Conservation (phyloP, 495 filamentous ascomycete species). For the Trichoderma erinaceum region DNA sequence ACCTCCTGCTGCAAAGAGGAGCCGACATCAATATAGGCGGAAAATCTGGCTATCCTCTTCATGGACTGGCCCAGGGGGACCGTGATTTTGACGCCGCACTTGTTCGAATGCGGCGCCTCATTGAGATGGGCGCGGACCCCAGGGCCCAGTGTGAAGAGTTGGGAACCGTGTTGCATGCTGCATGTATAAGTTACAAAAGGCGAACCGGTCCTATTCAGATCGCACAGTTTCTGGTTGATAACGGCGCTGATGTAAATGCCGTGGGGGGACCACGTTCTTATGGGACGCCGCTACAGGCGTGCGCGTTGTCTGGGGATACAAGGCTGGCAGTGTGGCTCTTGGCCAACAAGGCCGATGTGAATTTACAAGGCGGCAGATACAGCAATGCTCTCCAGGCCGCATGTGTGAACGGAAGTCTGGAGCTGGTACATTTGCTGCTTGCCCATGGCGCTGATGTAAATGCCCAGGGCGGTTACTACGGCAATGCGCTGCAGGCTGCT, state of each 20-base stretch:
- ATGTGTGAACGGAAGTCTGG: not conserved
- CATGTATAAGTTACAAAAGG: not conserved
- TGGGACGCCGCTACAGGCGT: not conserved
- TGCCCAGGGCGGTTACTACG: not conserved
- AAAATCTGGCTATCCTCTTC: not conserved
- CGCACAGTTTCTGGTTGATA: slow-evolving; percentile 16
- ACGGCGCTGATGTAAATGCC: not conserved
- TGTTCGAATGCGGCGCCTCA: not conserved
- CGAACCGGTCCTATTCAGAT: not conserved
- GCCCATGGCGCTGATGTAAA: not conserved
- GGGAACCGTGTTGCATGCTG: not conserved
- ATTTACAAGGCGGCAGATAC: not conserved
- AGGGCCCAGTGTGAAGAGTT: not conserved
- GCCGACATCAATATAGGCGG: not conserved
- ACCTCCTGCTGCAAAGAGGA: not conserved
- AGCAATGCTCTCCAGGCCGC: not conserved
- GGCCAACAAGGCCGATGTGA: not conserved
- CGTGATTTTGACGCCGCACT: not conserved
- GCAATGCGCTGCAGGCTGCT: slow-evolving; percentile 4
- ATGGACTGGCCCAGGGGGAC: not conserved
- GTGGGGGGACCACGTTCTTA: not conserved
- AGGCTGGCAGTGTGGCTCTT: not conserved
- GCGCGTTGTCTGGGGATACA: not conserved
- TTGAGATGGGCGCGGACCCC: not conserved
- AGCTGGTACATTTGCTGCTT: not conserved